Base-by-base conservation (phyloP, 2,329 filamentous ascomycete genomes). In the Ophiostoma tasmaniense region DNA sequence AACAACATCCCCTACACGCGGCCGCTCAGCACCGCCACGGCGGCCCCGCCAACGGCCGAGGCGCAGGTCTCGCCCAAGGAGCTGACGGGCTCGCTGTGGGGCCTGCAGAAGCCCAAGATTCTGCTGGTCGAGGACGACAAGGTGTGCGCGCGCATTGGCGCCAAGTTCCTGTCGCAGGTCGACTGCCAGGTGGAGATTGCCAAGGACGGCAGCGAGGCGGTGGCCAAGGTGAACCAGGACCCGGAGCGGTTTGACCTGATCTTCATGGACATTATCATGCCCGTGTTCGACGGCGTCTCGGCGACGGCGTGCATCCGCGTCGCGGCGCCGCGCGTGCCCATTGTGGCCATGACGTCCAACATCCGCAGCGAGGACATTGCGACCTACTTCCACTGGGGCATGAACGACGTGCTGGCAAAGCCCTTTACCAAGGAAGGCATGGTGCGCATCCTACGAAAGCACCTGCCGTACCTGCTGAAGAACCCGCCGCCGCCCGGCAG, bases 331-430 rank as follows among this genome's bases (percentile, higher is more conserved):
- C 87, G 89, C 6, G 89, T 91, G 25, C 95, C 95, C 0, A 96
- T 99, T 74, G 92, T 99, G 70, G 95, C 95, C 64, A 98, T 99
- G 95, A 99, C 95, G 2, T 97, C 94, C 3, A 99, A 98, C 76
- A 98, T 99, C 73, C 87, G 95, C 73, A 93, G 92, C 71, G 94
- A 97, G 75, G 95, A 99, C 77, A 96, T 98, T 71, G 91, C 94
- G 68, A 93, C 96, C 81, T 99, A 99, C 77, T 98, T 97, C 81
- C 89, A 94, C 75, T 93, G 96, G 80, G 95, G 94, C 61, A 97
- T 99, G 93, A 96, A 97, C 76, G 95, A 97, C 76, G 94, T 99
- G 22, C 81, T 99, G 71, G 94, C 95, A 0, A 99, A 99, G 76
- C 95, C 95, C 0, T 99, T 99, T 77, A 99, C 95, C 4, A 90